phyloP scores from a whole-genome alignment of 2,329 filamentous ascomycete species.

The Trematosphaeria pertusa region DNA sequence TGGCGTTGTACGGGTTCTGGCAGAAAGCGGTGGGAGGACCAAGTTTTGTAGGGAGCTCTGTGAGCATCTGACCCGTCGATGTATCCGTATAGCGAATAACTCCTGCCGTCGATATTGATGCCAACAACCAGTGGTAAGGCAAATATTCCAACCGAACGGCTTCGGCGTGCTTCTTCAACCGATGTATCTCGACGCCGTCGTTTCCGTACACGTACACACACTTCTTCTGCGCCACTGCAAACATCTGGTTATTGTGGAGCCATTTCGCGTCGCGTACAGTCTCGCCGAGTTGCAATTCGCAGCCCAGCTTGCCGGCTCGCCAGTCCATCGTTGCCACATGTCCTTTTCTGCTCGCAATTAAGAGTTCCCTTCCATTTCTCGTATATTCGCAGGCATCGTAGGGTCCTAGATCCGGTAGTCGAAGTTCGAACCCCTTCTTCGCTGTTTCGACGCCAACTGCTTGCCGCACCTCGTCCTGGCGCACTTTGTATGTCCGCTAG shows the following conservation, averaged over 20 bases:
- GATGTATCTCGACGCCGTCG: constrained; percentile 90
- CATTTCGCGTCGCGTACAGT: constrained; percentile 88
- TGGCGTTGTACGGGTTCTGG: constrained; percentile 91
- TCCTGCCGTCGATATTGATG: constrained; percentile 83
- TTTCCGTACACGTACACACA: constrained; percentile 96
- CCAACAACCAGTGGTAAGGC: constrained; percentile 93
- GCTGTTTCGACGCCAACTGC: constrained; percentile 82
- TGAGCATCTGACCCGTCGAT: constrained; percentile 87
- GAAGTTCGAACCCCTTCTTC: constrained; percentile 91
- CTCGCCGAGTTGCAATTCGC: constrained; percentile 89
- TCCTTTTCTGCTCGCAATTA: constrained; percentile 88
- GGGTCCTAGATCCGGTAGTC: constrained; percentile 77
- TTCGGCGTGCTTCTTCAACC: constrained; percentile 87
- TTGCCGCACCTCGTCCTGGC: constrained; percentile 81
- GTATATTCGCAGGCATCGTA: constrained; percentile 91
- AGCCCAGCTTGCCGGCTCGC: constrained; percentile 88
- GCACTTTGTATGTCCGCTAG: constrained; percentile 91
- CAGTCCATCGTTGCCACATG: constrained; percentile 98
- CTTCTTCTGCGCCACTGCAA: constrained; percentile 95
- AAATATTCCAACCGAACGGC: constrained; percentile 94
- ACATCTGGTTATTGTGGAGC: constrained; percentile 93
- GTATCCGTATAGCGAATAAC: constrained; percentile 91
- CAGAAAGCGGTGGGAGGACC: constrained; percentile 83
- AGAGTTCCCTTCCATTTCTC: constrained; percentile 82
- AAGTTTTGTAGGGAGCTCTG: constrained; percentile 82